These are phyloP conservation scores for Aristolochia fimbriata DNA, from an alignment of 164 flowering plant species.

Conservation along the genomic window DNA sequence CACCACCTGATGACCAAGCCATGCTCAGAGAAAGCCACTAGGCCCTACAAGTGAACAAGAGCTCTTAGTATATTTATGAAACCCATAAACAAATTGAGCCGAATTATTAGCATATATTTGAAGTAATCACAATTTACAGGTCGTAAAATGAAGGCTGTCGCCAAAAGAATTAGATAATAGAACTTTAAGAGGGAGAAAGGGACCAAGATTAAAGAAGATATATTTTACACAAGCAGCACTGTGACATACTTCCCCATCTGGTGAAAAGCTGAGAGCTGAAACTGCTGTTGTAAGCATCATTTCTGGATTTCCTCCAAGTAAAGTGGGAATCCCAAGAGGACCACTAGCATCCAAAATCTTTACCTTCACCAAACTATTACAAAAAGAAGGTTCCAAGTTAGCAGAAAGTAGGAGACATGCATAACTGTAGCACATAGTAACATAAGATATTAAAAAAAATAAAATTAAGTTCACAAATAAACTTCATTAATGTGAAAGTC, in stretches of 20 bases:
- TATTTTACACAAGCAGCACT: neutral
- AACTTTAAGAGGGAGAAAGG: neutral
- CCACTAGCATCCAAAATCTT: slow-evolving; percentile 97
- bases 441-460: too few relatives aligned
- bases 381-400: neutral
- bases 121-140: too few relatives aligned
- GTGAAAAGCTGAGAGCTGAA: slow-evolving; percentile 87
- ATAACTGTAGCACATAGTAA: too few relatives aligned
- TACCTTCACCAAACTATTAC: slow-evolving; percentile 53
- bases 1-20: slow-evolving; percentile 99
- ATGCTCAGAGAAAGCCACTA: slow-evolving; percentile 93
- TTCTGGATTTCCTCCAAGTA: slow-evolving; percentile 61
- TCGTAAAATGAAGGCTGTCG: neutral
- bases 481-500: too few relatives aligned
- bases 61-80: too few relatives aligned
- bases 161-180: neutral
- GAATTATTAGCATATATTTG: too few relatives aligned
- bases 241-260: slow-evolving; percentile 85
- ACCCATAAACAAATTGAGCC: too few relatives aligned
- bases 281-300: slow-evolving; percentile 40
- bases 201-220: neutral
- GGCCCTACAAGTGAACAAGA: slow-evolving; percentile 44
- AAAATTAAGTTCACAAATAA: too few relatives aligned
- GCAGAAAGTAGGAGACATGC: too few relatives aligned
- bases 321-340: slow-evolving; percentile 86